Percentiles rank a stretch among this genome's conserved stretches.
These are phyloP conservation scores for Mycena capillaripes DNA, from an alignment of 768 basidiomycete genomes.

Conservation along the genomic window DNA sequence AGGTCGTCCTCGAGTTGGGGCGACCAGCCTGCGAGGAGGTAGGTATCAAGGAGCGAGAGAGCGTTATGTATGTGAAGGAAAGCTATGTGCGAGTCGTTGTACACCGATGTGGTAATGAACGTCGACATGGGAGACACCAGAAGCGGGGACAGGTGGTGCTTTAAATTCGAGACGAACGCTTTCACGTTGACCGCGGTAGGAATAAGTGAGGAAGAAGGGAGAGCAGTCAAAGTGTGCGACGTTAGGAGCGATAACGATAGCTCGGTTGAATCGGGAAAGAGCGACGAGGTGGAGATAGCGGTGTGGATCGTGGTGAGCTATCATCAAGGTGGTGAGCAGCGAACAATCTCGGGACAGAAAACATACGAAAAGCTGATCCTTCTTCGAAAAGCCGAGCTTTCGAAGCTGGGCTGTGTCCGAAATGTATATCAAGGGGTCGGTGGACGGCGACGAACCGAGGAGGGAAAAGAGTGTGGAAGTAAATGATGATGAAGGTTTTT, in stretches of 20 bases:
- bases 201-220: slow-evolving; percentile 61
- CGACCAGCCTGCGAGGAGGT: slow-evolving; percentile 71
- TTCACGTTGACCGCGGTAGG: slow-evolving; percentile 33
- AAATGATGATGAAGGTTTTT: slow-evolving; percentile 41
- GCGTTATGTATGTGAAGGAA: slow-evolving; percentile 67
- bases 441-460: slow-evolving; percentile 49
- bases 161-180: slow-evolving; percentile 23
- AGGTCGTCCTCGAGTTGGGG: slow-evolving; percentile 23
- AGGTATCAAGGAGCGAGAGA: slow-evolving; percentile 72
- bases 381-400: slow-evolving; percentile 65
- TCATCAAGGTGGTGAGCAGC: slow-evolving; percentile 3
- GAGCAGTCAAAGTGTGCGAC: slow-evolving; percentile 60
- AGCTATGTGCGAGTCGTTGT: slow-evolving; percentile 46
- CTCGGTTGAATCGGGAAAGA: slow-evolving; percentile 54
- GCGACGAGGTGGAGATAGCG: slow-evolving; percentile 48
- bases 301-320: slow-evolving; percentile 56
- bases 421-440: slow-evolving; percentile 66
- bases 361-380: slow-evolving; percentile 70
- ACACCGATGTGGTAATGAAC: slow-evolving; percentile 29
- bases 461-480: slow-evolving; percentile 57
- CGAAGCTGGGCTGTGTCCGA: slow-evolving; percentile 62
- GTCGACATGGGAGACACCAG: slow-evolving; percentile 41
- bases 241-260: slow-evolving; percentile 70
- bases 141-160: slow-evolving; percentile 50
- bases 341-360: background rate